phyloP scores from a whole-genome alignment of 805 yeast species.

The Torulaspora delbrueckii region DNA sequence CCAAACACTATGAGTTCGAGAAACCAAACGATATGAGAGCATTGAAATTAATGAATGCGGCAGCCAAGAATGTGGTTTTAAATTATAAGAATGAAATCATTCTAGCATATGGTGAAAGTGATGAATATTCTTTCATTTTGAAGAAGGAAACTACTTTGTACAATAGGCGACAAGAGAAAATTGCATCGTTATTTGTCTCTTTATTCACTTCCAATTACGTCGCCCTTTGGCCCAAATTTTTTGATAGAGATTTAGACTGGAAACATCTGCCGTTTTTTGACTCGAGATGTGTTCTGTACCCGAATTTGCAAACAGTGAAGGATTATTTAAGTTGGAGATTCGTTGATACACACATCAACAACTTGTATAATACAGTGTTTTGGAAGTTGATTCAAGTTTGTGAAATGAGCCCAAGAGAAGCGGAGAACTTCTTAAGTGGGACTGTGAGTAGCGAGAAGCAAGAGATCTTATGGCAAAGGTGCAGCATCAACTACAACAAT shows the following conservation, averaged over 20 bases:
- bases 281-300: slow-evolving; percentile 84
- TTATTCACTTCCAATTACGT: slow-evolving; percentile 74
- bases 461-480: slow-evolving; percentile 72
- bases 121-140: slow-evolving; percentile 84
- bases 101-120: slow-evolving; percentile 91
- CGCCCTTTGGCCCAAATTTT: slow-evolving; percentile 57
- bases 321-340: slow-evolving; percentile 95
- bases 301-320: slow-evolving; percentile 51
- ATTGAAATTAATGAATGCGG: slow-evolving; percentile 68
- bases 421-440: slow-evolving; percentile 72
- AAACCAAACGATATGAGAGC: slow-evolving; percentile 89
- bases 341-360: slow-evolving; percentile 94
- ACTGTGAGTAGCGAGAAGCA: slow-evolving; percentile 81
- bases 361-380: slow-evolving; percentile 86
- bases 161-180: slow-evolving; percentile 75
- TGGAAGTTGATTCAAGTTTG: slow-evolving; percentile 79
- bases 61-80: slow-evolving; percentile 63
- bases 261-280: slow-evolving; percentile 80
- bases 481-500: slow-evolving; percentile 83
- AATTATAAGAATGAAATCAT: slow-evolving; percentile 63
- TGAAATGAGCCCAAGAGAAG: slow-evolving; percentile 67
- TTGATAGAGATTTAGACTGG: slow-evolving; percentile 47
- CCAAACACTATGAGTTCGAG: slow-evolving; percentile 62
- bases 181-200: slow-evolving; percentile 77
- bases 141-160: slow-evolving; percentile 59